Evolutionary conservation across 139 green algal genomes (phyloP).

Genomic region (Micractinium conductrix): DNA sequence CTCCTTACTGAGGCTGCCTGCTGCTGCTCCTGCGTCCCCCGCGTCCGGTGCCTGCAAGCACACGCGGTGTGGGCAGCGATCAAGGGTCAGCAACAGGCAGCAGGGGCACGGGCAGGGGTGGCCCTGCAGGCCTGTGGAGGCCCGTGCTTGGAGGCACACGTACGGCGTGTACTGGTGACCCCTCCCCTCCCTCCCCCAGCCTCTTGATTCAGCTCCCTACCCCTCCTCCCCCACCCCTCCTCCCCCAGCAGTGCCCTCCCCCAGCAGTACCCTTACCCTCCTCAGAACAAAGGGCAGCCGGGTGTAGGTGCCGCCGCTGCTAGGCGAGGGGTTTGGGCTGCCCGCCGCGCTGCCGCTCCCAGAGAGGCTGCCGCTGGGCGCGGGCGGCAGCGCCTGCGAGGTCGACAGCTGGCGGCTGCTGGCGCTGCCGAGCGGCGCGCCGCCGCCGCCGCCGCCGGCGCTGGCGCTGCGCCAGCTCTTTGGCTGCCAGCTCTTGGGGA

Average conservation of each 20-base stretch:
- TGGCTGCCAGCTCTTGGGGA: constrained; percentile 45
- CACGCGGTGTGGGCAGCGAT: neutral
- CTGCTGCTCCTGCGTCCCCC: neutral
- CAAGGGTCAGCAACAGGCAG: too few relatives aligned
- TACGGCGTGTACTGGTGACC: too few relatives aligned
- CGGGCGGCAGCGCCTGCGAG: neutral
- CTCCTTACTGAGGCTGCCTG: neutral
- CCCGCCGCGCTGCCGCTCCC: neutral
- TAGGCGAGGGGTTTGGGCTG: constrained; percentile 23
- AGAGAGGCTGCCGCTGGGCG: neutral
- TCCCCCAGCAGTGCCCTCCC: too few relatives aligned
- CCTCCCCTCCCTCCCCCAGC: too few relatives aligned
- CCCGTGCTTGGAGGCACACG: too few relatives aligned
- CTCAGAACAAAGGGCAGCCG: constrained; percentile 27
- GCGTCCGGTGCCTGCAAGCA: neutral
- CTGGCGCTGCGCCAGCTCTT: constrained; percentile 37
- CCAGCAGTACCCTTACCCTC: constrained; percentile 8
- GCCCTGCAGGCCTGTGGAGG: too few relatives aligned
- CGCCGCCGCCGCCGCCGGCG: neutral
- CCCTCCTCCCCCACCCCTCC: too few relatives aligned
- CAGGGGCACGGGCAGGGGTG: too few relatives aligned
- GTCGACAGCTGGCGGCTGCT: neutral
- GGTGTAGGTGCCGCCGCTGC: constrained; percentile 5
- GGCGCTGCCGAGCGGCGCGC: neutral
- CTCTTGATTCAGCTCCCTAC: too few relatives aligned